These are phyloP conservation scores for Pelargonium australe DNA, from an alignment of 441 rosid species.

Conservation along the genomic window DNA sequence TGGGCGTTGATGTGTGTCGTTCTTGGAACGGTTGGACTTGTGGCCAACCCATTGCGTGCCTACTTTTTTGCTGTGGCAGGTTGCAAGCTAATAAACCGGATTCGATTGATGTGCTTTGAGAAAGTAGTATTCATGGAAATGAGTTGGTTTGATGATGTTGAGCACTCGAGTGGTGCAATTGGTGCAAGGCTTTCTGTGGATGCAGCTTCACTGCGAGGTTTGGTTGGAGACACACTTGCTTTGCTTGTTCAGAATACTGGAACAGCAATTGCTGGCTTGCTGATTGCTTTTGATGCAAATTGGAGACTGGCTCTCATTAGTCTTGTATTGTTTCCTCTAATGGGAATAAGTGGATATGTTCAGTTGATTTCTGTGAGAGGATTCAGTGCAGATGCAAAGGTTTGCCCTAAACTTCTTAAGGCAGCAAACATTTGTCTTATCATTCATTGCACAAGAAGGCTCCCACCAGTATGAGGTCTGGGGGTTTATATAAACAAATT, in stretches of 20 bases:
- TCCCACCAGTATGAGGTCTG: too few species aligned
- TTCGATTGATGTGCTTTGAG: slow-evolving; percentile 63
- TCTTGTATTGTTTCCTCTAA: slow-evolving; percentile 42
- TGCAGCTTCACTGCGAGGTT: slow-evolving; percentile 43
- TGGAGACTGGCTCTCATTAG: slow-evolving; percentile 52
- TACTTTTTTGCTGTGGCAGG: slow-evolving; percentile 72
- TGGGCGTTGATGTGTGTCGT: slow-evolving; percentile 45
- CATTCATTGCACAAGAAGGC: neutral
- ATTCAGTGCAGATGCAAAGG: slow-evolving; percentile 70
- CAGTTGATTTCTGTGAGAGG: slow-evolving; percentile 48
- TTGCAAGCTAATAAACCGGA: slow-evolving; percentile 46
- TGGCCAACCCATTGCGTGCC: slow-evolving; percentile 36
- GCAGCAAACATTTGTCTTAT: too few species aligned
- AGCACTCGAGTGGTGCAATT: slow-evolving; percentile 66
- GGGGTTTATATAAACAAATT: too few species aligned
- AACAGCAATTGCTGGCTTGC: slow-evolving; percentile 41
- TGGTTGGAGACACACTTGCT: slow-evolving; percentile 64
- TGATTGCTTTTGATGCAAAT: slow-evolving; percentile 56
- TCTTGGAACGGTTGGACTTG: slow-evolving; percentile 28
- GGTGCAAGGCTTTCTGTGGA: slow-evolving; percentile 67
- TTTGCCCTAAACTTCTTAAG: slow-evolving; percentile 12
- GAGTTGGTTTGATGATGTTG: slow-evolving; percentile 69
- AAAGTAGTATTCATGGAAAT: slow-evolving; percentile 72
- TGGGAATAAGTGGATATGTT: slow-evolving; percentile 38
- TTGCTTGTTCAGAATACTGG: slow-evolving; percentile 46